These are phyloP conservation scores for Plasmodium berghei DNA, from an alignment of 169 alveolate genomes.

Conservation along the genomic window DNA sequence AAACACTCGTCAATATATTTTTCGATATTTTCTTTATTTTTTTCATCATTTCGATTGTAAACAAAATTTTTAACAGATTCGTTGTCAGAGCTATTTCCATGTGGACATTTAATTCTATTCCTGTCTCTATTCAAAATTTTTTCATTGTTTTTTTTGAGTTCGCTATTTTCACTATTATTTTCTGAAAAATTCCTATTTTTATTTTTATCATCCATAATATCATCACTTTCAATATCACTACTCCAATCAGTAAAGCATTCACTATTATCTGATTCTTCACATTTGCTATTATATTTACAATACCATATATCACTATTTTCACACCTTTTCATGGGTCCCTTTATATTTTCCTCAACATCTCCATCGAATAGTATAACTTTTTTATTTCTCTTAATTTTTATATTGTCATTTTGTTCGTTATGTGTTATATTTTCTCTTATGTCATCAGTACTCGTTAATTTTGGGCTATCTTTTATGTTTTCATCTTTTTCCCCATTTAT, in stretches of 20 bases:
- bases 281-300: not conserved
- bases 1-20: not conserved
- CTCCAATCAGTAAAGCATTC: not conserved
- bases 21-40: not conserved
- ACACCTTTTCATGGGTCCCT: not conserved
- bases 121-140: not conserved
- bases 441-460: no score
- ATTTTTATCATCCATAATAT: not conserved
- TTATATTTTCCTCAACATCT: not conserved
- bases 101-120: no score
- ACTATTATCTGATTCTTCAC: conserved; percentile 5
- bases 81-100: no score
- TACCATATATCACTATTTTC: not conserved
- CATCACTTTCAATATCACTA: not conserved
- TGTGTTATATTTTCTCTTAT: no score
- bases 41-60: not conserved
- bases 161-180: not conserved
- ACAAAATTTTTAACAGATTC: no score
- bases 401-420: no score
- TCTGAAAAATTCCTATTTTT: not conserved
- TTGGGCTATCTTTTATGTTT: no score
- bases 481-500: no score
- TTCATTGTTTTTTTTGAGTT: not conserved
- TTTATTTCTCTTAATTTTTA: no score
- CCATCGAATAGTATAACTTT: no score